Percentiles rank a stretch among this genome's conserved stretches.
phyloP scores from a whole-genome alignment of 768 basidiomycete genomes.

The Podaxis rugospora region DNA sequence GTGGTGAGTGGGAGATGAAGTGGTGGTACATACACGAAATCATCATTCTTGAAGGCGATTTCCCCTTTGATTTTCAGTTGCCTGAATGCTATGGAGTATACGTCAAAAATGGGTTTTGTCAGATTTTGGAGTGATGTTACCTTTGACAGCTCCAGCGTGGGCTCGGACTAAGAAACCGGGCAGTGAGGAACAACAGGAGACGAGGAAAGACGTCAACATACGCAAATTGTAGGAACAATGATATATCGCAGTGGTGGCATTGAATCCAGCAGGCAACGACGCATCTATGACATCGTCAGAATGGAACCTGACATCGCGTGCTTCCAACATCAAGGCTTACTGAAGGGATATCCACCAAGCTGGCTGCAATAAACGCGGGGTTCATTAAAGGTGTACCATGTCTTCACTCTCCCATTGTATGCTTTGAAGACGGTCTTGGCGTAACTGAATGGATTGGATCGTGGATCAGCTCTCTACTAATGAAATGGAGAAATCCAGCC shows the following conservation, averaged over 20 bases:
- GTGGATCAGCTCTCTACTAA: neutral
- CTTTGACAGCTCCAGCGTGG: constrained; percentile 47
- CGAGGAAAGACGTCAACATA: constrained; percentile 17
- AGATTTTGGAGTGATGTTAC: constrained; percentile 15
- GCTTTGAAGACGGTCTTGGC: constrained; percentile 46
- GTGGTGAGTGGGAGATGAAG: neutral
- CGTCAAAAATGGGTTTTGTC: neutral
- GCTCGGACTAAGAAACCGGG: constrained; percentile 32
- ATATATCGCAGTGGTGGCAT: constrained; percentile 39
- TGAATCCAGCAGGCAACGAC: constrained; percentile 37
- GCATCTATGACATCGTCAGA: constrained; percentile 21
- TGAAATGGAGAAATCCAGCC: neutral
- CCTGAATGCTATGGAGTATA: constrained; percentile 31
- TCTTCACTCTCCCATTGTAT: constrained; percentile 44
- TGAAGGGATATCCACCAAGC: constrained; percentile 36
- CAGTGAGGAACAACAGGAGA: neutral
- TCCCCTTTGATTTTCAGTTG: constrained; percentile 45
- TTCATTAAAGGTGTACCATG: constrained; percentile 53
- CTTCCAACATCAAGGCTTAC: constrained; percentile 20
- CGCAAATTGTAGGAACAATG: constrained; percentile 40
- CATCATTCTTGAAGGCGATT: constrained; percentile 51
- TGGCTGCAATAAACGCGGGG: constrained; percentile 39
- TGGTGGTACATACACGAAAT: constrained; percentile 33
- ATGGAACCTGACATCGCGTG: too few relatives aligned
- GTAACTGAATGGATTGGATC: constrained; percentile 26